Evolutionary conservation across 768 basidiomycete genomes (phyloP).

Genomic region (Gelatoporia subvermispora): DNA sequence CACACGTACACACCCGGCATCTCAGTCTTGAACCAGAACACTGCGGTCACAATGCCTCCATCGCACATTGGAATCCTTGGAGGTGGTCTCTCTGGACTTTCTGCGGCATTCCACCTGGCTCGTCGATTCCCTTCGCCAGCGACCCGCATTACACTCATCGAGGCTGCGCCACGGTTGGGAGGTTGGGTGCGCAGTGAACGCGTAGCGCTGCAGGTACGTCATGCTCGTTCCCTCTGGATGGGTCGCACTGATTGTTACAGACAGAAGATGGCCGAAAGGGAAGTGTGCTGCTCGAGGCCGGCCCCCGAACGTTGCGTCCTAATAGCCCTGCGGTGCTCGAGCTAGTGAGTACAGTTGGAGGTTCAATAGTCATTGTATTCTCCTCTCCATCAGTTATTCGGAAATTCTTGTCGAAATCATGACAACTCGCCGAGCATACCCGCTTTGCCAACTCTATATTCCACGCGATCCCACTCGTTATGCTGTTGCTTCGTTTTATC

Average conservation of each 20-base stretch:
- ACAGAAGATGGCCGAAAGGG: constrained; percentile 15
- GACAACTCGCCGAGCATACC: too few relatives aligned
- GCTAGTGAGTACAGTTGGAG: constrained; percentile 49
- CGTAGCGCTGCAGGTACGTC: constrained; percentile 32
- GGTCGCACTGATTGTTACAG: constrained; percentile 7
- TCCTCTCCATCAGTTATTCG: background rate
- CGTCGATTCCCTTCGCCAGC: constrained; percentile 56
- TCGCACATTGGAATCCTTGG: constrained; percentile 58
- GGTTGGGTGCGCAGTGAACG: constrained; percentile 81
- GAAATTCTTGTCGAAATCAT: too few relatives aligned
- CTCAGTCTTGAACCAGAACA: too few relatives aligned
- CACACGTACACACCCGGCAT: too few relatives aligned
- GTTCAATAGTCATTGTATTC: background rate
- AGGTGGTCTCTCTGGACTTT: constrained; percentile 77
- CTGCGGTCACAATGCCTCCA: background rate
- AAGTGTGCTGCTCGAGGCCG: constrained; percentile 69
- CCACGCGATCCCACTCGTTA: too few relatives aligned
- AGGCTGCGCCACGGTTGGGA: constrained; percentile 59
- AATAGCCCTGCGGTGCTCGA: constrained; percentile 70
- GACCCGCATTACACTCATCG: constrained; percentile 61
- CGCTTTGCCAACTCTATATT: too few relatives aligned
- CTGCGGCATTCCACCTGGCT: constrained; percentile 74
- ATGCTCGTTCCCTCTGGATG: background rate
- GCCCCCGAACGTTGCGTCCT: constrained; percentile 83
- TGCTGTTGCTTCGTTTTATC: background rate